These are phyloP conservation scores for Mycena vitilis DNA, from an alignment of 768 basidiomycete genomes.

Conservation along the genomic window DNA sequence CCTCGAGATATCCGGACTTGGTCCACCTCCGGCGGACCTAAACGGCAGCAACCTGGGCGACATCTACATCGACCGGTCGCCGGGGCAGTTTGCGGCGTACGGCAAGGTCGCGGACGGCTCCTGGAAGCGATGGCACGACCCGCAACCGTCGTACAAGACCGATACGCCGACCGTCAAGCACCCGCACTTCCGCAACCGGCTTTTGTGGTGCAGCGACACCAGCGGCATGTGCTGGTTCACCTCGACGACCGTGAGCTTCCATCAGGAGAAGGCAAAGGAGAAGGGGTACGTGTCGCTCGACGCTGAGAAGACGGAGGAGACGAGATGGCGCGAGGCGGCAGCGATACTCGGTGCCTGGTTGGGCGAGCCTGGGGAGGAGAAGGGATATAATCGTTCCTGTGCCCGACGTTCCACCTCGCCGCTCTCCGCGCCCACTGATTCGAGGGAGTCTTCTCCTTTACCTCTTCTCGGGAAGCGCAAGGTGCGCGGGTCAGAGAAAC, in stretches of 20 bases:
- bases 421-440: not conserved
- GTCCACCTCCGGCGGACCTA: conserved; percentile 21
- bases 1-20: conserved; percentile 13
- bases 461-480: conserved; percentile 23
- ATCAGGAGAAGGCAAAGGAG: conserved; percentile 7
- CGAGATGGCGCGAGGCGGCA: conserved; percentile 13
- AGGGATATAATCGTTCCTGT: not conserved
- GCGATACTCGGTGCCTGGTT: conserved; percentile 5
- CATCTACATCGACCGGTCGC: conserved; percentile 25
- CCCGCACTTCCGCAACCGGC: conserved; percentile 15
- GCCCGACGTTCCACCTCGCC: conserved; percentile 2
- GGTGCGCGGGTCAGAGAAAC: not conserved
- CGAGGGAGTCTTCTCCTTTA: conserved; percentile 1
- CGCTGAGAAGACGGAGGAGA: conserved; percentile 5
- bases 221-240: conserved; percentile 15
- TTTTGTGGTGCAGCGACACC: conserved; percentile 16
- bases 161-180: conserved; percentile 26
- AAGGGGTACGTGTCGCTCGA: conserved; percentile 1
- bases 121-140: conserved; percentile 31
- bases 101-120: conserved; percentile 1
- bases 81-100: conserved; percentile 3
- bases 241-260: conserved; percentile 1
- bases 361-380: not conserved
- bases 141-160: conserved; percentile 13
- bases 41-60: conserved; percentile 9